These are phyloP conservation scores for Trypanosoma brucei DNA, from an alignment of 208 protist genomes.

Conservation along the genomic window DNA sequence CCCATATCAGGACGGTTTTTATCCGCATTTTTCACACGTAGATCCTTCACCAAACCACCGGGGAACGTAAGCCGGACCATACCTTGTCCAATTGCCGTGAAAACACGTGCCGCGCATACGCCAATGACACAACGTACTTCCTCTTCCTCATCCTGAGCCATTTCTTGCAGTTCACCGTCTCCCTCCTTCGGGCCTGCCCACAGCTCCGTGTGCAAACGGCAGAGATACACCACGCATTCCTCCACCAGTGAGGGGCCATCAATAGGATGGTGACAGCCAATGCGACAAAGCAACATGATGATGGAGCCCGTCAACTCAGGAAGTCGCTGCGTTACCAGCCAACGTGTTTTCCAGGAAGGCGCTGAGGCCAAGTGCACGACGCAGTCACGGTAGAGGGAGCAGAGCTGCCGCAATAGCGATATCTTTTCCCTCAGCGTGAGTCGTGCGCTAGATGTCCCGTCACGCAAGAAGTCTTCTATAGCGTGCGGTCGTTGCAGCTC, in stretches of 20 bases:
- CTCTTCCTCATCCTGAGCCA: conserved; percentile 44
- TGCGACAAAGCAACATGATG: conserved; percentile 26
- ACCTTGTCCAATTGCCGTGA: conserved; percentile 28
- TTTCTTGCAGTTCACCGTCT: conserved; percentile 9
- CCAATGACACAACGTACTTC: conserved; percentile 55
- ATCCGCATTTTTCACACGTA: not conserved
- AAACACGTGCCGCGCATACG: conserved; percentile 30
- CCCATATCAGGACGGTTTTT: not conserved
- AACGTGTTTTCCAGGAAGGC: conserved; percentile 59
- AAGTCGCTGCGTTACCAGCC: conserved; percentile 47
- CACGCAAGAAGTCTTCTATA: conserved; percentile 10
- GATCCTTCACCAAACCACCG: conserved; percentile 13
- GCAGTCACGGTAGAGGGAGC: conserved; percentile 32
- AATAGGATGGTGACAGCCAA: conserved; percentile 14
- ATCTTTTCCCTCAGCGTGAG: conserved; percentile 5
- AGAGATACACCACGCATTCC: conserved; percentile 24
- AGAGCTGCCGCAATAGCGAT: conserved; percentile 21
- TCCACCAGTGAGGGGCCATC: conserved; percentile 17
- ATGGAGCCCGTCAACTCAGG: conserved; percentile 40
- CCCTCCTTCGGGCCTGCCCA: conserved; percentile 18
- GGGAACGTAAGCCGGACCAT: conserved; percentile 31
- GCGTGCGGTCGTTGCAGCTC: conserved; percentile 25
- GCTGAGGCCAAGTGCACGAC: conserved; percentile 40
- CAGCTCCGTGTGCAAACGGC: conserved; percentile 10
- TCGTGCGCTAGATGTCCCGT: not conserved